phyloP scores from a whole-genome alignment of 257 asterid genomes.

The Coffea canephora region DNA sequence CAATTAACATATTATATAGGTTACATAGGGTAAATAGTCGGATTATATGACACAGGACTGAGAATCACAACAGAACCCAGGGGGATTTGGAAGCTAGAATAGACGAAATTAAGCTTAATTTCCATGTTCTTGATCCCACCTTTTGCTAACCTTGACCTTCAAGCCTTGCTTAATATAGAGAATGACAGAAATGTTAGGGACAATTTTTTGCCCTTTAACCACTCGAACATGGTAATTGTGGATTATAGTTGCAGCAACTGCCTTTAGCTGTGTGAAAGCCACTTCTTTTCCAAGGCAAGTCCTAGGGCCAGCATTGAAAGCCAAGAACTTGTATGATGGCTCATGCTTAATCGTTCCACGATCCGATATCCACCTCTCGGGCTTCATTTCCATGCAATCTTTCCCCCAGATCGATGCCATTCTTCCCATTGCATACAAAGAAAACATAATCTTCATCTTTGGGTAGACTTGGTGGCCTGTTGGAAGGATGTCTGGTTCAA shows the following conservation, averaged over 20 bases:
- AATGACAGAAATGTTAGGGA: slow-evolving; percentile 59
- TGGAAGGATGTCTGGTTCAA: slow-evolving; percentile 43
- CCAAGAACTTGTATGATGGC: slow-evolving; percentile 71
- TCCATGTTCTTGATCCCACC: slow-evolving; percentile 24
- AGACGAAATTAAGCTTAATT: background rate
- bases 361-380: slow-evolving; percentile 69
- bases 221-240: slow-evolving; percentile 43
- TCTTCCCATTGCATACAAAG: slow-evolving; percentile 71
- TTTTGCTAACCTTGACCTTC: slow-evolving; percentile 46
- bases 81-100: background rate
- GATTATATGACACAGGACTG: background rate
- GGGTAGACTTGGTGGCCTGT: slow-evolving; percentile 58
- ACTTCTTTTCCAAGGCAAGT: slow-evolving; percentile 68
- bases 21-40: background rate
- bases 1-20: background rate
- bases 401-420: slow-evolving; percentile 61
- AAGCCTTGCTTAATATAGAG: slow-evolving; percentile 57
- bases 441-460: slow-evolving; percentile 41
- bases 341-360: slow-evolving; percentile 59
- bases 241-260: slow-evolving; percentile 48
- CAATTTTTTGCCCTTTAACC: slow-evolving; percentile 39
- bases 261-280: slow-evolving; percentile 59
- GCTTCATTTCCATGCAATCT: slow-evolving; percentile 57
- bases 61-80: background rate
- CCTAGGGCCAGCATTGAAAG: slow-evolving; percentile 74